Percentiles rank a stretch among this genome's conserved stretches.
Evolutionary conservation across 108 stramenopile species (phyloP).

Genomic region (Discostella stelligeroides): DNA sequence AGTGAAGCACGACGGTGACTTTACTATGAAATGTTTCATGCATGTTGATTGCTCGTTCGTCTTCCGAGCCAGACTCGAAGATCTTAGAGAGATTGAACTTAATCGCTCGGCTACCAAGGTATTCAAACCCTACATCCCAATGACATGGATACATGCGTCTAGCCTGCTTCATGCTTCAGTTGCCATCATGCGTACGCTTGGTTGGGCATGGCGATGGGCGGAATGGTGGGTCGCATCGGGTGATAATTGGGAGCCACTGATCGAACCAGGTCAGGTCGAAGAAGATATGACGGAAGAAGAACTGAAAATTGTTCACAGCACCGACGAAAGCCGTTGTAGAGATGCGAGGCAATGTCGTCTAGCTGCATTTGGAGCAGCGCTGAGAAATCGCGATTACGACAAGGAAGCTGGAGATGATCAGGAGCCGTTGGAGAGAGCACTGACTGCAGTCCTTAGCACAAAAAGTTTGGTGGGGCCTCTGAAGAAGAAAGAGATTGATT

Average conservation of each 20-base stretch:
- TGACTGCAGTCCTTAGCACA: conserved; percentile 69
- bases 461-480: conserved; percentile 84
- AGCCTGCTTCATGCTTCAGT: conserved; percentile 67
- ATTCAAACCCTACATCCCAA: conserved; percentile 25
- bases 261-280: conserved; percentile 72
- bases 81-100: conserved; percentile 68
- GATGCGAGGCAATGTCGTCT: conserved; percentile 83
- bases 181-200: conserved; percentile 61
- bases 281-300: conserved; percentile 77
- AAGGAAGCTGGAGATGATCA: conserved; percentile 66
- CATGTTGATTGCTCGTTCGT: conserved; percentile 66
- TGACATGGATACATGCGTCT: conserved; percentile 68
- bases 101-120: conserved; percentile 36
- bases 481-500: conserved; percentile 70
- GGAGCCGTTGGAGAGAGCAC: conserved; percentile 61
- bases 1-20: conserved; percentile 37
- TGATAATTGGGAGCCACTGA: conserved; percentile 79
- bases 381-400: conserved; percentile 84
- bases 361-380: conserved; percentile 83
- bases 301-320: conserved; percentile 73
- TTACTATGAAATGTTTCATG: conserved; percentile 58
- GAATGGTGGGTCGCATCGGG: conserved; percentile 87
- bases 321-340: conserved; percentile 59
- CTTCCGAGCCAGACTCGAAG: conserved; percentile 81
- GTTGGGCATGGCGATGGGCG: conserved; percentile 93